Evolutionary conservation across 331 rosid genomes (phyloP), one percentile per base, ranked within the genome.

Genomic region (Acacia concinna): DNA sequence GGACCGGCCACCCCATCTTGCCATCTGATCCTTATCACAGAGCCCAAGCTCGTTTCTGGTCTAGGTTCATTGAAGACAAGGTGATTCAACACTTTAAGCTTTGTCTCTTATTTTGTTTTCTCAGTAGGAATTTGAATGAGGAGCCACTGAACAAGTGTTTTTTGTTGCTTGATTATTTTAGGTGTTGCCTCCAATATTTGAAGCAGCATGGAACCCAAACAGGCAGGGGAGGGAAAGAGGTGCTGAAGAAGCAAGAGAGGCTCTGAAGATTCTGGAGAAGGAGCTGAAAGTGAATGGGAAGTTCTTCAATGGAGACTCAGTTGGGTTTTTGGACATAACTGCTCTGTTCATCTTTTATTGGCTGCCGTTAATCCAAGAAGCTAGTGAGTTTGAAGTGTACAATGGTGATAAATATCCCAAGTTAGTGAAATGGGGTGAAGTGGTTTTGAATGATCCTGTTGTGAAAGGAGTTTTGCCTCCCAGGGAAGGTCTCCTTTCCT

Each of bases 11-110:
- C 23, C 38, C 78, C 15, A 49, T 82, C 59, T 63, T 81, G 74
- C 81, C 81, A 47, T 7, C 49, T 37, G 69, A 81, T 7, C 81
- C 85, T 28, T 25, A 68, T 4, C 37, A 6, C 2, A 25, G 35
- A 27, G 74, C 74, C 35, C 0, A 4, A 21, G 12, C 74, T 43
- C 74, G 74, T 2, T 68, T 68, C 13, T 68, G 74, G 74, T 23
- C 74, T 6, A 41, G 18, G 37, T 68, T 68, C 12, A 41, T 68
- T 10, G 74, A 68, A 1, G 74, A 68, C 21, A 68, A 43, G 74
- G 74, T 68, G 18, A 52, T 7, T 52, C 59, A 52, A 20, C 59
- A 1, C 59, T 52, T 20, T 12, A n/a, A 52, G 1, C 59, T 51
- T 6, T 51, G 10, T 20, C 1, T 52, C 6, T 3, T 17, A 10